Evolutionary conservation across 2,329 filamentous ascomycete species (phyloP), one percentile per base, ranked within the genome.

Genomic region (Alternaria gansuensis): DNA sequence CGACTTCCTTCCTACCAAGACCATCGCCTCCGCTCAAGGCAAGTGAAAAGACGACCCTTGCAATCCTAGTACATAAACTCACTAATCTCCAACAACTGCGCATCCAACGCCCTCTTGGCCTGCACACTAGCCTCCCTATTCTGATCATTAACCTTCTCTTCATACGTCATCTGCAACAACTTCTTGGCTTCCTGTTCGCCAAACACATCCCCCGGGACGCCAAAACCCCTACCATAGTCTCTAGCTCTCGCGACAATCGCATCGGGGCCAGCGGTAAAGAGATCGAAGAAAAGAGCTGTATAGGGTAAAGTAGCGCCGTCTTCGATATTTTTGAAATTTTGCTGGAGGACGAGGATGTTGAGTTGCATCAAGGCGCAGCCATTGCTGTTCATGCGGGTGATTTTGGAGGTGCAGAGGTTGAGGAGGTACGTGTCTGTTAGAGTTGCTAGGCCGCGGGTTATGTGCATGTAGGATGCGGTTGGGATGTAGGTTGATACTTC

Each of bases 291-390:
- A 58, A 85, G 83, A 21, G 86, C 84, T 1, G 89, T 86, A 34
- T 86, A 81, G 4, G 83, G 82, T 28, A 94, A 81, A 56, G 85
- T 83, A 3, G 91, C 88, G 8, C 85, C 85, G 2, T 86, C 83
- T 77, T 95, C 92, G 52, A 99, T 89, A 66, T 96, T 96, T 81
- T 97, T 97, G 54, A 99, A 86, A 71, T 97, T 97, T 75, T 99
- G 95, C 79, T 98, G 94, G 51, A 99, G 82, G 39, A 99, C 95
- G 24, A 97, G 84, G 48, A 97, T 92, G 75, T 99, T 97, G 71
- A 98, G 87, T 75, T 93, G 90, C 87, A 99, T 93, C 36, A 93
- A 87, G n/a, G 88, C 87, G 59, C 89, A 91, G 40, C 95, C 95
- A 68, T 90, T 87, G 36, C 80, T 81, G 76, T 99, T 97, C 88